These are phyloP conservation scores for Phytophthora quininea DNA, from an alignment of 352 stramenopile species.

Conservation along the genomic window DNA sequence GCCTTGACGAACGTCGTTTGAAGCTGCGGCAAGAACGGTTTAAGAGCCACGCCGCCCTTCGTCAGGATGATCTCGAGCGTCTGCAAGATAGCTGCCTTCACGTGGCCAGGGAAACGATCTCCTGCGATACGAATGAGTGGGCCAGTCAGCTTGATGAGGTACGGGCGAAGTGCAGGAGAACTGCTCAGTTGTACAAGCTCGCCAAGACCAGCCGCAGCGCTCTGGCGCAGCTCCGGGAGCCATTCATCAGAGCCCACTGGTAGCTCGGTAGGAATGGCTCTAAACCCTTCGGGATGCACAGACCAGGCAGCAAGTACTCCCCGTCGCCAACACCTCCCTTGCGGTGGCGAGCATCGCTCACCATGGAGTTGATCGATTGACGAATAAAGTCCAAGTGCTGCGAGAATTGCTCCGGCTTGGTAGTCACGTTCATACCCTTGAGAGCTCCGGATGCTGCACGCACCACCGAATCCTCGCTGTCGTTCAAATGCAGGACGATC, in stretches of 20 bases:
- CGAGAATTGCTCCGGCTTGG: slow-evolving; percentile 92
- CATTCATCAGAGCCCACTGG: slow-evolving; percentile 98
- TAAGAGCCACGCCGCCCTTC: slow-evolving; percentile 96
- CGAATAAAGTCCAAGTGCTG: slow-evolving; percentile 97
- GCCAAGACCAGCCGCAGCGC: slow-evolving; percentile 94
- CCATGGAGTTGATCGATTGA: slow-evolving; percentile 96
- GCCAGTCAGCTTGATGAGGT: slow-evolving; percentile 98
- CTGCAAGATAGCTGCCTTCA: slow-evolving; percentile 98
- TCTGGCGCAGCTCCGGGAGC: slow-evolving; percentile 90
- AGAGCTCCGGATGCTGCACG: slow-evolving; percentile 90
- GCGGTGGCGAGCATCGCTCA: slow-evolving; percentile 94
- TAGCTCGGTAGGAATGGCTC: slow-evolving; percentile 98
- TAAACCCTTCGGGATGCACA: slow-evolving; percentile 89
- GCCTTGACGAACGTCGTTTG: slow-evolving; percentile 99
- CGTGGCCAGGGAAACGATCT: slow-evolving; percentile 96
- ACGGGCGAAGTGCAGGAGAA: slow-evolving; percentile 89
- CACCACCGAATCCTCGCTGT: slow-evolving; percentile 90
- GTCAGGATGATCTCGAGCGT: slow-evolving; percentile 96
- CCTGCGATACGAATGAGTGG: slow-evolving; percentile 99
- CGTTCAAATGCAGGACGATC: slow-evolving; percentile 96
- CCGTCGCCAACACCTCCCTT: slow-evolving; percentile 89
- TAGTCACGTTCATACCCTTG: slow-evolving; percentile 90
- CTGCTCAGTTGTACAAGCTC: slow-evolving; percentile 96
- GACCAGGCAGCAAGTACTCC: slow-evolving; percentile 79
- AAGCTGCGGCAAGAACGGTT: slow-evolving; percentile 99